phyloP scores from a whole-genome alignment of 2,329 filamentous ascomycete species.

The Coccinonectria pachysandricola region DNA sequence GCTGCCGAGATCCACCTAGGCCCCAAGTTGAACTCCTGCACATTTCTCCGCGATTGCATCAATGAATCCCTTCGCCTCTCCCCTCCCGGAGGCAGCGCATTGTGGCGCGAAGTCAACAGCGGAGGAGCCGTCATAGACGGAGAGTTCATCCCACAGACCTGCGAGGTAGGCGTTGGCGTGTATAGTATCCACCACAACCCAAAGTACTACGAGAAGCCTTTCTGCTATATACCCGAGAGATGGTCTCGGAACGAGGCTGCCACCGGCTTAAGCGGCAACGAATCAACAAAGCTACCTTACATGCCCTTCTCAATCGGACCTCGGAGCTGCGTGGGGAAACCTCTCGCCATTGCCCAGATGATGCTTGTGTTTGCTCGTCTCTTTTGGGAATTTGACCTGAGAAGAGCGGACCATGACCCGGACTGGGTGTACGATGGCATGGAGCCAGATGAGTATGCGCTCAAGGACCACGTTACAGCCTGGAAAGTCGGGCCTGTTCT shows the following conservation, averaged over 20 bases:
- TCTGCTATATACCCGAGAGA: slow-evolving; percentile 4
- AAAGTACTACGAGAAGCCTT: slow-evolving; percentile 3
- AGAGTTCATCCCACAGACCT: slow-evolving; percentile 5
- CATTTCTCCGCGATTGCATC: slow-evolving; percentile 1
- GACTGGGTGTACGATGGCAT: no score
- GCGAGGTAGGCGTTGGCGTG: slow-evolving; percentile 9
- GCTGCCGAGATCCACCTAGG: slow-evolving; percentile 4
- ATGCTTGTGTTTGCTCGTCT: slow-evolving; percentile 5
- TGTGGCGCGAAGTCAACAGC: slow-evolving; percentile 8
- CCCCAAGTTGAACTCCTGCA: slow-evolving; percentile 1
- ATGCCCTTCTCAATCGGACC: slow-evolving; percentile 5
- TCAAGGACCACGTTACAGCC: no score
- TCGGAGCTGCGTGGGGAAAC: slow-evolving; percentile 6
- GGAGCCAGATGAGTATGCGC: no score
- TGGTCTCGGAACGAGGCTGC: slow-evolving; percentile 3
- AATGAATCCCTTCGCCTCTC: slow-evolving; percentile 2
- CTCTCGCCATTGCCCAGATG: slow-evolving; percentile 6
- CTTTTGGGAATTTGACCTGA: slow-evolving; percentile 5
- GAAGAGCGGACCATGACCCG: slow-evolving; percentile 3
- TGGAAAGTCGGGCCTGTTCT: no score
- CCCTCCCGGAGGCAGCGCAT: background rate
- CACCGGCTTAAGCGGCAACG: no score
- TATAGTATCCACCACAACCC: slow-evolving; percentile 12
- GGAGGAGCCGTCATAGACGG: slow-evolving; percentile 8
- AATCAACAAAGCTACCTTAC: no score